phyloP scores from a whole-genome alignment of 768 basidiomycete species.

The Auriscalpium vulgare region DNA sequence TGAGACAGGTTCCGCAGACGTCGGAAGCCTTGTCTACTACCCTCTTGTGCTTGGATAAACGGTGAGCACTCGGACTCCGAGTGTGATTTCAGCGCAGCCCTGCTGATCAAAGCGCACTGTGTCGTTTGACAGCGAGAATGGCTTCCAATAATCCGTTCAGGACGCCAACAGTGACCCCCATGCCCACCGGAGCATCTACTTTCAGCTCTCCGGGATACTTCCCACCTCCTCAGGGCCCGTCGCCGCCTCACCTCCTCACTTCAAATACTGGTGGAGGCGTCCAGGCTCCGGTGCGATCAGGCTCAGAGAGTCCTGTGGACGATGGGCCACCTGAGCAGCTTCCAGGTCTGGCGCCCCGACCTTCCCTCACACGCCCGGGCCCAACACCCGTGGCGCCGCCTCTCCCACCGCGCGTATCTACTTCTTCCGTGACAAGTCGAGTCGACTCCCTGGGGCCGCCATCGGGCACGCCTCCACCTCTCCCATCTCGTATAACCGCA shows the following conservation, averaged over 20 bases:
- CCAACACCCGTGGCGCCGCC: not conserved
- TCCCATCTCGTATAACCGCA: not conserved
- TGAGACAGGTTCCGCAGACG: too few relatives aligned
- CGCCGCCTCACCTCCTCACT: not conserved
- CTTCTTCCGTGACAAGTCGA: not conserved
- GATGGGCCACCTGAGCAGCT: not conserved
- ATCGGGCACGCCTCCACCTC: not conserved
- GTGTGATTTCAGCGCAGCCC: too few relatives aligned
- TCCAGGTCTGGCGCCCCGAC: not conserved
- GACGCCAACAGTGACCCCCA: not conserved
- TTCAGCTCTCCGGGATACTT: not conserved
- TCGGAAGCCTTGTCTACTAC: too few relatives aligned
- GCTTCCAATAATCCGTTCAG: constrained; percentile 9
- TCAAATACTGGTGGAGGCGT: not conserved
- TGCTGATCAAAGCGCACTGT: too few relatives aligned
- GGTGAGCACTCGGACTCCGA: too few relatives aligned
- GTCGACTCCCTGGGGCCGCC: not conserved
- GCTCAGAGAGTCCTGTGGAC: not conserved
- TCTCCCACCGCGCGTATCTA: not conserved
- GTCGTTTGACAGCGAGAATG: too few relatives aligned
- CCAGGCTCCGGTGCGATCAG: not conserved
- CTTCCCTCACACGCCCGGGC: not conserved
- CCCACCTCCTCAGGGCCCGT: not conserved
- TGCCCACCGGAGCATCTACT: not conserved
- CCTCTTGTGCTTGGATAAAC: too few relatives aligned